Evolutionary conservation across 306 rosid species (phyloP).

Genomic region (Dryas octopetala): DNA sequence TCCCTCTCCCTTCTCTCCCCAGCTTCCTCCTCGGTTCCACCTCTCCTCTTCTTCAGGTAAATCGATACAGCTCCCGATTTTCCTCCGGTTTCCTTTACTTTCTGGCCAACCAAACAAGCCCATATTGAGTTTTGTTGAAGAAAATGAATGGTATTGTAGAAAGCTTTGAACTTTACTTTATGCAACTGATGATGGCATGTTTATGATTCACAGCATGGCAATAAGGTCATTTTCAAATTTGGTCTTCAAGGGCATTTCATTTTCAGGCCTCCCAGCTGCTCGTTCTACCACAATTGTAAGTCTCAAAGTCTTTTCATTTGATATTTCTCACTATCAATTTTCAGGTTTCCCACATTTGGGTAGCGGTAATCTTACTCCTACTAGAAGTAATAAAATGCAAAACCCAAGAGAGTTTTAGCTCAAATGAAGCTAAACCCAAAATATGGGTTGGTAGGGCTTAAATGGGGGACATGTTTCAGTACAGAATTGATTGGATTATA

Average conservation of each 20-base stretch:
- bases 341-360: neutral
- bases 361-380: neutral
- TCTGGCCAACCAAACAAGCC: neutral
- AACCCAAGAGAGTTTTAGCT: neutral
- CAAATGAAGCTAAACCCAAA: neutral
- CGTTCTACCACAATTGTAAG: conserved; percentile 36
- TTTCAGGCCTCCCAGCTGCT: conserved; percentile 32
- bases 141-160: neutral
- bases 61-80: neutral
- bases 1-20: neutral
- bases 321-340: neutral
- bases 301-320: neutral
- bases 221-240: conserved; percentile 35
- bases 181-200: neutral
- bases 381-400: neutral
- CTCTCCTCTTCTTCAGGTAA: conserved; percentile 1
- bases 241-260: conserved; percentile 35
- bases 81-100: neutral
- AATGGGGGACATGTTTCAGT: neutral
- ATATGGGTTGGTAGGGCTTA: neutral
- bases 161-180: neutral
- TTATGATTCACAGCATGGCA: conserved; percentile 27
- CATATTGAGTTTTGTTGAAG: neutral
- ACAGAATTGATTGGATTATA: neutral
- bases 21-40: neutral